Evolutionary conservation across 75 land plant species (phyloP), one percentile per base, ranked within the genome.

Genomic region (Picea glauca): DNA sequence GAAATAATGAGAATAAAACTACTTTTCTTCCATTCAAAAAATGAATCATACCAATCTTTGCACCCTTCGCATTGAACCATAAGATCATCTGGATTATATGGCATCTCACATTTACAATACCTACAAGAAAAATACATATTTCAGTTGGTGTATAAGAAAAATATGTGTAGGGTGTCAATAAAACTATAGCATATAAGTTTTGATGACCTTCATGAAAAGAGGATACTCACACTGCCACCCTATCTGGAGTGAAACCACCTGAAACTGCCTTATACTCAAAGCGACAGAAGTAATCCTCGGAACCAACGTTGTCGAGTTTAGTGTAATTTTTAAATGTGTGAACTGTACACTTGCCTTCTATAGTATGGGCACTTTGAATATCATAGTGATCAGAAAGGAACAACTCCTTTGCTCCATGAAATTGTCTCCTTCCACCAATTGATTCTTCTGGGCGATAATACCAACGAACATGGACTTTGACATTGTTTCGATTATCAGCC

Each of bases 101-200:
- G 88, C 88, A 86, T 86, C 87, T 86, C 88, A 63, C 88, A 86
- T 59, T 85, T 86, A 77, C 88, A 86, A 77, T 86, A 86, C 77
- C 88, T 86, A 77, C 50, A 83, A 30, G 38, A 8, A 54, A 56
- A 77, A 15, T 20, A 17, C 3, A 31, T 72, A 12, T 50, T 56
- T 75, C 58, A 58, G n/a, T 56, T 0, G 13, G n/a, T 43, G 35
- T 17, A 21, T 75, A 40, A 20, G 11, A 2, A 75, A 60, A 62
- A 15, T 5, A 23, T 21, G 20, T 20, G 17, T 75, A 30, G 21
- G 35, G 50, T 6, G 5, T 23, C 7, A 5, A 13, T 14, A 57
- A 5, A 57, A 50, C 14, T 56, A 75, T 21, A 23, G 15, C 30
- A 46, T 75, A n/a, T 3, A 58, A 56, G 13, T n/a, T 0, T 46